phyloP scores from a whole-genome alignment of 1,284 basidiomycete genomes.

The Papiliotrema nemorosa region DNA sequence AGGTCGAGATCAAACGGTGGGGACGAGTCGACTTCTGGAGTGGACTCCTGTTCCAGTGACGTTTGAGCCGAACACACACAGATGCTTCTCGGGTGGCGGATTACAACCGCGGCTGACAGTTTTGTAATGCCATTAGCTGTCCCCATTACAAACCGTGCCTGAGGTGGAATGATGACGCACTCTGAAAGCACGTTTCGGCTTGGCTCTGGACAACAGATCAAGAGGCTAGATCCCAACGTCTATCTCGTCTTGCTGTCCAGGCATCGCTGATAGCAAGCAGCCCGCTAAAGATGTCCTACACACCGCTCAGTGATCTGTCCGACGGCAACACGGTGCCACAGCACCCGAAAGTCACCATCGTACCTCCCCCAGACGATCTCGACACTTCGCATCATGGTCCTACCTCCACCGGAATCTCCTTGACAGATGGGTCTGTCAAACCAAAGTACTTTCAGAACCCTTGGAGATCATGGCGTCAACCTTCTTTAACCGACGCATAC shows the following conservation, averaged over 20 bases:
- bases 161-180: background rate
- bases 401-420: background rate
- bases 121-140: too few species aligned
- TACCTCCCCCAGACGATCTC: background rate
- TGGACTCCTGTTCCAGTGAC: too few species aligned
- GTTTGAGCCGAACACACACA: too few species aligned
- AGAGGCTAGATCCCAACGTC: background rate
- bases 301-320: background rate
- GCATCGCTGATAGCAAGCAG: background rate
- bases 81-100: too few species aligned
- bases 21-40: background rate
- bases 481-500: constrained; percentile 37
- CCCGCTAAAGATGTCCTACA: background rate
- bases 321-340: background rate
- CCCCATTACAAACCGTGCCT: background rate
- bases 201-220: background rate
- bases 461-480: constrained; percentile 45
- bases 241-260: background rate
- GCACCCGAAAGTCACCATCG: background rate
- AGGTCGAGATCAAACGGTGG: background rate
- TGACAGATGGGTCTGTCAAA: constrained; percentile 6
- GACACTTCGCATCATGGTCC: constrained; percentile 16
- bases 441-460: constrained; percentile 45
- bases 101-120: too few species aligned
- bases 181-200: background rate